phyloP scores from a whole-genome alignment of 805 yeast species.

The Myxozyma neotropica region DNA sequence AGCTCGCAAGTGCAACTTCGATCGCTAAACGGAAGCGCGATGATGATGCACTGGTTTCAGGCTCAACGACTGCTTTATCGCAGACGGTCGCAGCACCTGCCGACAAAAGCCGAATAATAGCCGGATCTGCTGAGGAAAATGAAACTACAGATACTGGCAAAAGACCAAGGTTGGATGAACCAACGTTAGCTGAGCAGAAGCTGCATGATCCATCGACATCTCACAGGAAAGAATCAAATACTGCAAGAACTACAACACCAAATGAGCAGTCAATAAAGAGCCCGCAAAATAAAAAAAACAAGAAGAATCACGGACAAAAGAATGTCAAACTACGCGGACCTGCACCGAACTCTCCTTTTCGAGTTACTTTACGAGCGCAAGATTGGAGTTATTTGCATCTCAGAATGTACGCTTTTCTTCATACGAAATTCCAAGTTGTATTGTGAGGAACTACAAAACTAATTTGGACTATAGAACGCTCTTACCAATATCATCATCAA shows the following conservation, averaged over 20 bases:
- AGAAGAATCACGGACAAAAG: not conserved
- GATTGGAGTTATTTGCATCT: conserved; percentile 21
- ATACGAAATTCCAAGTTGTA: not conserved
- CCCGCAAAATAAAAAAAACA: not conserved
- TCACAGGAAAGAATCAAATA: too few relatives aligned
- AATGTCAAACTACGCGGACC: not conserved
- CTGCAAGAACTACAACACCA: too few relatives aligned
- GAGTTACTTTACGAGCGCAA: conserved; percentile 7
- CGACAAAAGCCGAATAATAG: too few relatives aligned
- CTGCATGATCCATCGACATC: too few relatives aligned
- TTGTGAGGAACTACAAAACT: not conserved
- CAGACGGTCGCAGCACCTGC: too few relatives aligned
- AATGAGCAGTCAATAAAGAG: too few relatives aligned
- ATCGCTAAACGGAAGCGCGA: conserved; percentile 1
- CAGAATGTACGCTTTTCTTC: not conserved
- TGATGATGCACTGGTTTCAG: too few relatives aligned
- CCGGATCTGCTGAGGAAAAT: too few relatives aligned
- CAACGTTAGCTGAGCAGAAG: too few relatives aligned
- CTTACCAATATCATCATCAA: not conserved
- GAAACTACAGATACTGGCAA: too few relatives aligned
- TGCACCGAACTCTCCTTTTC: not conserved
- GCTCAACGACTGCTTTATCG: too few relatives aligned
- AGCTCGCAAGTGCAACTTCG: not conserved
- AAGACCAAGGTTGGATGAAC: too few relatives aligned
- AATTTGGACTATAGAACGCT: not conserved